Percentiles rank a stretch among this genome's conserved stretches.
Evolutionary conservation across 2,329 filamentous ascomycete genomes (phyloP).

Genomic region (Alternaria brassicicola): DNA sequence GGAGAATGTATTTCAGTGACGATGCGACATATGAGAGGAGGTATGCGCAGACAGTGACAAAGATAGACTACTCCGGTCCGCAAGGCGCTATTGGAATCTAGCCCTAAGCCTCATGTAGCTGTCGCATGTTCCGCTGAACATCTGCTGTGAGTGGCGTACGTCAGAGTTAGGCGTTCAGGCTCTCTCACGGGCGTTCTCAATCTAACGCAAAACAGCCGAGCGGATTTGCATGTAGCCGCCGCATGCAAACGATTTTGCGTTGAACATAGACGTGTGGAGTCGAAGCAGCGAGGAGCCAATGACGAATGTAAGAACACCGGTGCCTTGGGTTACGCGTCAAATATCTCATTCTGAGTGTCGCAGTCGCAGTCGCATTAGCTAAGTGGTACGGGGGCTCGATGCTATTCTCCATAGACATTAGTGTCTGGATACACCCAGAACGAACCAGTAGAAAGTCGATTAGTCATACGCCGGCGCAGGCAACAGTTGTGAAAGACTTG

Average conservation of each 20-base stretch:
- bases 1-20: neutral
- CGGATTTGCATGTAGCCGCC: neutral
- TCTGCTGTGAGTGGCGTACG: neutral
- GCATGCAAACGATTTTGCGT: neutral
- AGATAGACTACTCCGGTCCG: neutral
- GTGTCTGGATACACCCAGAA: too few relatives aligned
- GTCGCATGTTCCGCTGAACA: neutral
- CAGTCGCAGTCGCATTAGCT: neutral
- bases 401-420: neutral
- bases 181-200: neutral
- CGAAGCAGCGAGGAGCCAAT: neutral
- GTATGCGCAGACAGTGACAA: neutral
- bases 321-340: neutral
- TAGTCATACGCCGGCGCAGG: too few relatives aligned
- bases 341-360: neutral
- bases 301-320: neutral
- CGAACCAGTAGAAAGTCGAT: too few relatives aligned
- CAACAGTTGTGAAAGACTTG: too few relatives aligned
- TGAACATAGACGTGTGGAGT: neutral
- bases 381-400: neutral
- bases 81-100: neutral
- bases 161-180: neutral
- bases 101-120: neutral
- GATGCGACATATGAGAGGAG: neutral
- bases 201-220: neutral